These are phyloP conservation scores for Cordyceps pruinosa DNA, from an alignment of 2,329 filamentous ascomycete species.

Conservation along the genomic window DNA sequence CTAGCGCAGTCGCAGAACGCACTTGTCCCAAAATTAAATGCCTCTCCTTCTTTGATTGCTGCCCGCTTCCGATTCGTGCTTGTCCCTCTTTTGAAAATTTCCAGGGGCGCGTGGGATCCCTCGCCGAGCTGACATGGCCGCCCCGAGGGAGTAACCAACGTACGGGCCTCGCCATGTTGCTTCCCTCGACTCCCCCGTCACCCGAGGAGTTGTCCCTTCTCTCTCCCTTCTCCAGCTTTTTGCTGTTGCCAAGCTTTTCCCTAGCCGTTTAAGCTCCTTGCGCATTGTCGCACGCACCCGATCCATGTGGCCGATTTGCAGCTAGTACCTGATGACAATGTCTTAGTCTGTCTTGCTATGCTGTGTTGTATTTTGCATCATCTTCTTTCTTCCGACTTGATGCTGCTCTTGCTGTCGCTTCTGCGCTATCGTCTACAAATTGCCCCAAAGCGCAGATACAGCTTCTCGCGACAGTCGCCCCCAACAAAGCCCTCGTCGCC, in stretches of 20 bases:
- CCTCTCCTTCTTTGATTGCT: not conserved
- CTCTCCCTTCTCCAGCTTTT: conserved; percentile 2
- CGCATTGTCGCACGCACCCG: conserved; percentile 4
- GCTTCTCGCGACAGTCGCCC: not conserved
- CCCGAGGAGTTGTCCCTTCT: not conserved
- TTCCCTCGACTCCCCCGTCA: conserved; percentile 10
- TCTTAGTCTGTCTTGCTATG: not conserved
- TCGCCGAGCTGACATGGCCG: not conserved
- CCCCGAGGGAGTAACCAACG: not conserved
- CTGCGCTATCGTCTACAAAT: not conserved
- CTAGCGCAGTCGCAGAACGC: not conserved
- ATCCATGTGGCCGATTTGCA: conserved; percentile 2
- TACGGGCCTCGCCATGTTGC: conserved; percentile 8
- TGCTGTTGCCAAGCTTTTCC: conserved; percentile 5
- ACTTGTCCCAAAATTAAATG: conserved; percentile 5
- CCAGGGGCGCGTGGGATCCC: not conserved
- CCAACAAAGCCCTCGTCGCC: not conserved
- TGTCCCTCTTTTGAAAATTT: conserved; percentile 5
- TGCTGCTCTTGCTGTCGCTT: not conserved
- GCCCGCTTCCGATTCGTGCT: conserved; percentile 4
- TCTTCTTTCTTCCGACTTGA: not conserved
- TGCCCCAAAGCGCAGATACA: conserved; percentile 24
- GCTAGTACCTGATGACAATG: not conserved
- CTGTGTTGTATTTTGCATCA: not conserved
- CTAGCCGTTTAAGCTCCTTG: conserved; percentile 2